Evolutionary conservation across 306 rosid species (phyloP).

Genomic region (Rosa rugosa): DNA sequence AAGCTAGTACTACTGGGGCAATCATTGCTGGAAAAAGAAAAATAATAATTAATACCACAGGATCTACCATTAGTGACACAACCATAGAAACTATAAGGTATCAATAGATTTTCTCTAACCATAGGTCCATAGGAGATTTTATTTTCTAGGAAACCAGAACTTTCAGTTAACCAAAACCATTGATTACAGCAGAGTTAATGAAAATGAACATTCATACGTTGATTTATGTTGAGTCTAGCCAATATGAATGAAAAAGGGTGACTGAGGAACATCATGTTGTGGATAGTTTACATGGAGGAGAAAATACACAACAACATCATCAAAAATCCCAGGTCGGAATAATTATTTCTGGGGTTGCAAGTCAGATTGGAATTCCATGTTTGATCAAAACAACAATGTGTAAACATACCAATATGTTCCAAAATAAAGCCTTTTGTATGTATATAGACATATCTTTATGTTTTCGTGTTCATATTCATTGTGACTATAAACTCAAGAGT

Average conservation of each 20-base stretch:
- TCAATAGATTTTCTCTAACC: not conserved
- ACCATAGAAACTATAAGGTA: not conserved
- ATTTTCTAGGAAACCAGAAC: not conserved
- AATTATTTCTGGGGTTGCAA: not conserved
- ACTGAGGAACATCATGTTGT: not conserved
- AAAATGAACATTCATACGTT: not conserved
- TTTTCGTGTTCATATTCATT: not conserved
- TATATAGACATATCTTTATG: not conserved
- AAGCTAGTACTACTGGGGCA: conserved; percentile 46
- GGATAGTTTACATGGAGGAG: not conserved
- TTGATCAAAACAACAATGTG: not conserved
- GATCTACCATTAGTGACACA: not conserved
- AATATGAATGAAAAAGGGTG: not conserved
- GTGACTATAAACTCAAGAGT: not conserved
- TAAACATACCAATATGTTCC: not conserved
- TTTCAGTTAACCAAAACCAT: not conserved
- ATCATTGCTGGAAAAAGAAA: conserved; percentile 47
- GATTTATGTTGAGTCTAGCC: not conserved
- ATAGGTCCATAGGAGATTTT: not conserved
- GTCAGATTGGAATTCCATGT: not conserved
- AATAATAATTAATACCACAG: not conserved
- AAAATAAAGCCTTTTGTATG: not conserved
- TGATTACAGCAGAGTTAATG: not conserved
- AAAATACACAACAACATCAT: not conserved
- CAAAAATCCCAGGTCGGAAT: not conserved